Percentiles rank a stretch among this genome's conserved stretches.
phyloP scores from a whole-genome alignment of 2,329 filamentous ascomycete genomes.

The Colletotrichum noveboracense region DNA sequence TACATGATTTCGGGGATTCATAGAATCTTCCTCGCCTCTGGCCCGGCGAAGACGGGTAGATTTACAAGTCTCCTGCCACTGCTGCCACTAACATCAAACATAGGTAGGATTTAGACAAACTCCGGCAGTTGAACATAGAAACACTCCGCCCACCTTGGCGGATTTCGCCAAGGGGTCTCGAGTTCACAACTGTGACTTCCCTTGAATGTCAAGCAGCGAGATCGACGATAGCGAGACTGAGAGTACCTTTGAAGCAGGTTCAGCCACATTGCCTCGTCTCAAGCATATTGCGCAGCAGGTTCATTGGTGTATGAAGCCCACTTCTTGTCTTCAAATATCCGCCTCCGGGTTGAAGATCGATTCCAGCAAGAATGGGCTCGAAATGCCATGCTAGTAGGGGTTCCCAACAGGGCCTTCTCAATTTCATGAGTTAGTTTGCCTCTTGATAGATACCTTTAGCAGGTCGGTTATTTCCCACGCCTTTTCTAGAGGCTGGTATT shows the following conservation, averaged over 20 bases:
- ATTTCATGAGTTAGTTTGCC: background rate
- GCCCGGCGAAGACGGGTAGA: background rate
- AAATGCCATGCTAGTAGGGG: background rate
- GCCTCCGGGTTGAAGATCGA: background rate
- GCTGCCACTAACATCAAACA: background rate
- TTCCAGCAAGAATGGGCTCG: background rate
- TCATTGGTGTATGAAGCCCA: background rate
- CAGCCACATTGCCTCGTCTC: background rate
- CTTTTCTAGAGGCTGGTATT: background rate
- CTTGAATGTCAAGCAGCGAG: background rate
- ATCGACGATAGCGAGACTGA: background rate
- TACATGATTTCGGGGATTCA: background rate
- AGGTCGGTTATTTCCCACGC: accelerated
- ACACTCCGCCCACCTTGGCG: background rate
- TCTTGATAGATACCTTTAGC: background rate
- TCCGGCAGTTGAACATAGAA: background rate
- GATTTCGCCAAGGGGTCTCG: background rate
- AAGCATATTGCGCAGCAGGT: background rate
- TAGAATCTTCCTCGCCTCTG: background rate
- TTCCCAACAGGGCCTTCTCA: background rate
- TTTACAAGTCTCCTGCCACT: background rate
- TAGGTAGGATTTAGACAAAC: background rate
- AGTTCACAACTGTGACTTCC: background rate
- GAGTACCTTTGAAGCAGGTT: background rate
- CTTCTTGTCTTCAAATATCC: background rate